Evolutionary conservation across 176 grass and related monocot species (phyloP).

Genomic region (Panicum miliaceum): DNA sequence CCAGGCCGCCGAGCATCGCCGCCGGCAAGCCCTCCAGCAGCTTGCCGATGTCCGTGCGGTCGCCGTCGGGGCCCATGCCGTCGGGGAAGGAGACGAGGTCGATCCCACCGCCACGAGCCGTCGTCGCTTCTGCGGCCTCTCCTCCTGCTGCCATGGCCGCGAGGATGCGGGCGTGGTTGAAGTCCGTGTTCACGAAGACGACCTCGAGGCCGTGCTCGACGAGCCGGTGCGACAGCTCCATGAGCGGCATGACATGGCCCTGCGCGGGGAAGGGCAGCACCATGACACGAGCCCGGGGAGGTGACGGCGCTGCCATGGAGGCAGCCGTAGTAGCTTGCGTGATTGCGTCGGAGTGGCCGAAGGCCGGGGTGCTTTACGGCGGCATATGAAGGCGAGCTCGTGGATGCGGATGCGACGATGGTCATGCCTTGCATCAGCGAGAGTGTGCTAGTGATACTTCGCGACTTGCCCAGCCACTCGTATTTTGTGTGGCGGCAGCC

Average conservation of each 20-base stretch:
- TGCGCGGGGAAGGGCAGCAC: conserved; percentile 62
- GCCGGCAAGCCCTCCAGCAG: background rate
- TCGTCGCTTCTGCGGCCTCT: background rate
- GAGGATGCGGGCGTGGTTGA: conserved; percentile 58
- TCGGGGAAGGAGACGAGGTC: conserved; percentile 12
- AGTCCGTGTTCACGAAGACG: conserved; percentile 67
- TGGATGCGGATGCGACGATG: background rate
- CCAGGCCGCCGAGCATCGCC: background rate
- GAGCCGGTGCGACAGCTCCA: conserved; percentile 61
- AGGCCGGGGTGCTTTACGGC: background rate
- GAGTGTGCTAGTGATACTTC: background rate
- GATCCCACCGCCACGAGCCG: background rate
- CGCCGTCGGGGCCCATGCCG: conserved; percentile 8
- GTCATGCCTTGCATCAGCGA: background rate
- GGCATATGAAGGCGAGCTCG: background rate
- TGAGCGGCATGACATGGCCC: conserved; percentile 71
- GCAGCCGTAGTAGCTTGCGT: background rate
- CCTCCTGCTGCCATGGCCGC: conserved; percentile 13
- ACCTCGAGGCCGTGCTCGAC: conserved; percentile 55
- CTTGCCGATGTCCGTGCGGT: conserved; percentile 12
- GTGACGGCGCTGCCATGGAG: conserved; percentile 32
- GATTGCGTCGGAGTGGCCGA: background rate
- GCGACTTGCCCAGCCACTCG: background rate
- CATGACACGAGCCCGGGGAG: conserved; percentile 51
- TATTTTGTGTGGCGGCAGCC: background rate